Base-by-base conservation (phyloP, 2,329 filamentous ascomycete genomes). In the Cladorrhinum sp. region DNA sequence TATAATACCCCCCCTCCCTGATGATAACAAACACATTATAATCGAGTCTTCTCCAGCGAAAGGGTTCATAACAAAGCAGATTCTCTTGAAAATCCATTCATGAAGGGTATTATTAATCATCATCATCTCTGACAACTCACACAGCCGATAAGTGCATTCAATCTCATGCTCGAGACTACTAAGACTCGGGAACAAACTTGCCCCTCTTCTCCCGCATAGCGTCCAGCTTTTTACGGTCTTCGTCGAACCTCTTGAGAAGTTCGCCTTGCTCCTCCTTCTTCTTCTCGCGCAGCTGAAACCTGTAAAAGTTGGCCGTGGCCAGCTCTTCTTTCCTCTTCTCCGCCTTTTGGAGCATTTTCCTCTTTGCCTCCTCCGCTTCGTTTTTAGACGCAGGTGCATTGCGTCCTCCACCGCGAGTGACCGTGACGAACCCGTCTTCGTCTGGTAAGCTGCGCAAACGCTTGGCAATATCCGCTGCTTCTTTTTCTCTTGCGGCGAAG, bases 371-470 rank as follows among this genome's bases (percentile, higher is more conserved):
- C 70, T 86, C 83, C 16, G 87, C 85, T 68, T 90, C 92, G 67
- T 88, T 88, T 64, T 86, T 82, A 58, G 87, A 84, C 1, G 90
- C 92, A 1, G 91, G 87, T n/a, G 88, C 89, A 6, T 82, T 82
- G 61, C 88, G 80, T 42, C 90, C 90, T 42, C 90, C 42, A 24
- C 92, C 92, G 58, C 90, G 84, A 1, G 88, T 90, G 23, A 99
- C 95, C 2, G 93, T 98, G 54, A 98, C 84, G 73, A 99, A 99
- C 1, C 95, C 95, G 74, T 99, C 95, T 71, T 92, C 93, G 73
- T 99, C 95, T 0, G 94, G 92, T 69, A 92, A 87, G 67, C 89
- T 88, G 63, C 91, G 86, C 63, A 88, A 78, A 59, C 83, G 78
- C 76, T 85, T 86, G 72, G 77, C 89, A 71, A 79, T 82, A 76